Evolutionary conservation across 257 asterid species (phyloP), one percentile per base, ranked within the genome.

Genomic region (Datura wrightii): DNA sequence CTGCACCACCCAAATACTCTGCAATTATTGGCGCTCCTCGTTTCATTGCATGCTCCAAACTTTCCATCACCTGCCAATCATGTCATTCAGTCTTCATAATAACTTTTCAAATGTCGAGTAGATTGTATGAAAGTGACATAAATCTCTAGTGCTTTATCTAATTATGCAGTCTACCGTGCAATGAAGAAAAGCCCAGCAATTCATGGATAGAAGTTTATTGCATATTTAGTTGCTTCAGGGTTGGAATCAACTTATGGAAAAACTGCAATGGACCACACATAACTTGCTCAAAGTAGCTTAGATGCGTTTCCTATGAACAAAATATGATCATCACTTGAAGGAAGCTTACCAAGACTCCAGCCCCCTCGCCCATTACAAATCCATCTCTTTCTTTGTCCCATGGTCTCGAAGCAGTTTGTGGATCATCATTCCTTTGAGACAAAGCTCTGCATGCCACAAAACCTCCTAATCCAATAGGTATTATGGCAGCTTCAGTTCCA

Each of bases 351-450:
- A 95, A 90, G 76, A 95, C 90, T 82, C 98, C 98, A 54, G 97
- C 96, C 34, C 98, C 98, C 90, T 95, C 98, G 41, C 98, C 98
- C 97, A 95, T 95, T 85, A 95, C 97, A 87, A 95, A 95, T 83
- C 98, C 98, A 88, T 95, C 98, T 52, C 98, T 89, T 4, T 92
- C 97, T 85, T 92, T 90, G 72, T 93, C 98, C 98, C 97, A 95
- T 10, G 98, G 98, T 70, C 98, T 93, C 67, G 98, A 94, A 86
- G 98, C 99, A 71, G 97, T 95, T 87, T 91, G 87, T 11, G 98
- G 98, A 71, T 93, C 97, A 85, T 94, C 97, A 65, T 95, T 95
- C 88, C 99, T 94, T 85, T 95, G 99, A 82, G 99, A 95, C 89
- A 95, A 90, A 56, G 98, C 99, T 89, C 99, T 87, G 71, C 99